phyloP scores from a whole-genome alignment of 2,329 filamentous ascomycete genomes.

The Verticillium albo-atrum region DNA sequence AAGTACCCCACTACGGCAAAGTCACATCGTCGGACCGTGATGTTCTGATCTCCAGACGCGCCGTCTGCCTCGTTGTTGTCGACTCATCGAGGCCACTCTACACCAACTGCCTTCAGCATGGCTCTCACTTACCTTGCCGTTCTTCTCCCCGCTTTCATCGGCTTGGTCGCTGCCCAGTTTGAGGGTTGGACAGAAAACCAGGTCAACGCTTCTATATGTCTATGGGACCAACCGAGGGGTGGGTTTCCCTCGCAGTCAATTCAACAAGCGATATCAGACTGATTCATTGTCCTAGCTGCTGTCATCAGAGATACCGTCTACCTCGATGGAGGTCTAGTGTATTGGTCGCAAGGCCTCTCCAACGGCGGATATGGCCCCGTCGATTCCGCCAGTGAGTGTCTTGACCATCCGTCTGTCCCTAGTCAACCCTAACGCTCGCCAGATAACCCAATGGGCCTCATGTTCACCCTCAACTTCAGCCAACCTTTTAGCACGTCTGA shows the following conservation, averaged over 20 bases:
- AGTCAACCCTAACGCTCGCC: conserved; percentile 1
- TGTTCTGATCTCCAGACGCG: not conserved
- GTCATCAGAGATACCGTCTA: conserved; percentile 59
- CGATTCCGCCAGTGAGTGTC: conserved; percentile 35
- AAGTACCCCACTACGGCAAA: not conserved
- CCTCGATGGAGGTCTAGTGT: conserved; percentile 57
- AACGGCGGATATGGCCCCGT: conserved; percentile 32
- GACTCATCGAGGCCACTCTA: not conserved
- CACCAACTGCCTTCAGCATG: not conserved
- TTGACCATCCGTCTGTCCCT: conserved; percentile 2
- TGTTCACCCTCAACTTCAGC: conserved; percentile 57
- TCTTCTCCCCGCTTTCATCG: conserved; percentile 18
- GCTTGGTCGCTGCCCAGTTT: conserved; percentile 34
- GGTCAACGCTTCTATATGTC: conserved; percentile 55
- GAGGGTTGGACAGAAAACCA: conserved; percentile 46
- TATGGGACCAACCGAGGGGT: conserved; percentile 47
- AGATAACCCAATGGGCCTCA: conserved; percentile 48
- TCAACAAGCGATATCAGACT: conserved; percentile 6
- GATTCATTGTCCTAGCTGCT: conserved; percentile 36
- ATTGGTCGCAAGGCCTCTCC: conserved; percentile 45
- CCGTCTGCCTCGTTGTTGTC: not conserved
- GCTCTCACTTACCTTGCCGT: not conserved
- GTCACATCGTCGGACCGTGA: not conserved
- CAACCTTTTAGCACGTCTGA: conserved; percentile 45
- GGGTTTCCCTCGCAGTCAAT: conserved; percentile 5